Evolutionary conservation across 2,329 filamentous ascomycete species (phyloP), one percentile per base, ranked within the genome.

Genomic region (Dothideomycetidae sp.): DNA sequence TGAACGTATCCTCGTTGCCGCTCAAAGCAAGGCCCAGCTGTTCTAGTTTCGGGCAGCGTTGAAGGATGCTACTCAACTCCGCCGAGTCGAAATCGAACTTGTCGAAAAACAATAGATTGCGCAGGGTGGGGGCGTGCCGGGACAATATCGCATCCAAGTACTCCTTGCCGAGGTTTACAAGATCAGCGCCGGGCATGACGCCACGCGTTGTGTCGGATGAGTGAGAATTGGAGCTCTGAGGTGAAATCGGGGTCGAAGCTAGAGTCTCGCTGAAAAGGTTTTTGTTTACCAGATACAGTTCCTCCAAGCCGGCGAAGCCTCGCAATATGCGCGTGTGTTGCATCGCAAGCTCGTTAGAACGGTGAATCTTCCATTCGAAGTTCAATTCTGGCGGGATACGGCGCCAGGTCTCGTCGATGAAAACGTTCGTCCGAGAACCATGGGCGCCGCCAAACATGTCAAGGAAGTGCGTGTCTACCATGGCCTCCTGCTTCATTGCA

Each of bases 371-470:
- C n/a, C 36, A 30, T 10, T 40, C 45, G 30, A 61, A 59, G 44
- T 66, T 71, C 26, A 71, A 52, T 5, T 55, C 51, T 2, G 41
- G 50, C 1, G 61, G 49, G 4, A 57, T 46, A 4, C 35, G 35
- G 10, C 61, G 57, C 71, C 71, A 75, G 2, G 63, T 67, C 21
- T 65, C 60, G 45, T 75, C 71, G 10, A 73, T 54, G 49, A 75
- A 77, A 2, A 69, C 57, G 10, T 50, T 54, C 40, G 58, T 61
- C 36, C 59, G 55, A 10, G 49, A 44, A 16, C 50, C 48, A 5
- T 57, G 50, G n/a, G 60, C 56, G 3, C 58, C 58, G 7, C 64
- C 64, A 43, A 67, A 62, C n/a, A 58, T 63, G 46, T 67, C 71
- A 23, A 78, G 56, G 17, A 70, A 55, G 1, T 65, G 68, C n/a